A percentile compares a stretch with the other conserved stretches of the same genome.
phyloP scores from a whole-genome alignment of 495 filamentous ascomycete genomes.

The Penicillium cinerascens region DNA sequence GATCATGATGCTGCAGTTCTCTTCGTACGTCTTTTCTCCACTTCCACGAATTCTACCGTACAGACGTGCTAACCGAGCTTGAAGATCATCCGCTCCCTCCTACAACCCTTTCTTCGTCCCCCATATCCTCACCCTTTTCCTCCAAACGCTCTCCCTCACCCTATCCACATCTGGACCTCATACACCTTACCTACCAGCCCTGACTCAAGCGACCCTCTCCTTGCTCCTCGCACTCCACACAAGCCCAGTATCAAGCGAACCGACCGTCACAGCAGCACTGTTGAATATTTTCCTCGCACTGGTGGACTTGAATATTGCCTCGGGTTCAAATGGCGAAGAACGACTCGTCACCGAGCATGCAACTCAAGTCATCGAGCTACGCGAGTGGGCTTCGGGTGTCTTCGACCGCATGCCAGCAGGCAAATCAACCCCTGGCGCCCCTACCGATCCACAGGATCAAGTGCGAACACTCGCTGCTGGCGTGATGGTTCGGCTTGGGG shows the following conservation, averaged over 20 bases:
- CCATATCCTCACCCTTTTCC: constrained; percentile 47
- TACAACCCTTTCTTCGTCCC: constrained; percentile 42
- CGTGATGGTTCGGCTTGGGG: constrained; percentile 71
- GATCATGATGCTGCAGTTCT: constrained; percentile 43
- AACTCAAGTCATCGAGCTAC: constrained; percentile 37
- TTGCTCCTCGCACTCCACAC: constrained; percentile 46
- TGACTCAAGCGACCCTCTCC: constrained; percentile 45
- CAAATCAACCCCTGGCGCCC: constrained; percentile 40
- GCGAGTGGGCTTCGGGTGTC: constrained; percentile 52
- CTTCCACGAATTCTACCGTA: neutral
- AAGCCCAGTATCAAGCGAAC: constrained; percentile 49
- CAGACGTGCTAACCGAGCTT: constrained; percentile 1
- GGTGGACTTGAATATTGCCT: constrained; percentile 69
- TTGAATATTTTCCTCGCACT: constrained; percentile 77
- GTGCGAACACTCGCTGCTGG: constrained; percentile 67
- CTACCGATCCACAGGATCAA: constrained; percentile 34
- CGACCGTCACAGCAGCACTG: constrained; percentile 64
- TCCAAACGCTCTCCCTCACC: constrained; percentile 49
- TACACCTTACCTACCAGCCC: constrained; percentile 39
- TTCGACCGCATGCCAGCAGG: constrained; percentile 55
- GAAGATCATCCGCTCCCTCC: constrained; percentile 32
- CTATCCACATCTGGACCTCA: constrained; percentile 49
- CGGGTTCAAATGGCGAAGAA: constrained; percentile 55
- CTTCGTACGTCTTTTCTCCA: constrained; percentile 34
- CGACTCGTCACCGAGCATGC: constrained; percentile 60